phyloP scores from a whole-genome alignment of 1,284 basidiomycete species.

The Lignosus rhinocerotis region DNA sequence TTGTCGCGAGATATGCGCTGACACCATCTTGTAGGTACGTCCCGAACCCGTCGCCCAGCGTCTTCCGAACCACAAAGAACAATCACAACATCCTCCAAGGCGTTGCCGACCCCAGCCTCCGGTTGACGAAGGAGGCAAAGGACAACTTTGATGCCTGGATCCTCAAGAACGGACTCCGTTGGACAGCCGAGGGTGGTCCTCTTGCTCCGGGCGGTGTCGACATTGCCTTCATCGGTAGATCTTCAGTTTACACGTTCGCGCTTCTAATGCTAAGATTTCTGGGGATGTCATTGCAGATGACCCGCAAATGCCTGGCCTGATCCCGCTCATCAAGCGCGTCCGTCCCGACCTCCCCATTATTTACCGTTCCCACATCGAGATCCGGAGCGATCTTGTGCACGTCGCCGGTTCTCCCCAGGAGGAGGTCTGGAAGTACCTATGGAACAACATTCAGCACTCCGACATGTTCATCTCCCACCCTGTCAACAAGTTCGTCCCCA shows the following conservation, averaged over 20 bases:
- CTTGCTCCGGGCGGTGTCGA: slow-evolving; percentile 79
- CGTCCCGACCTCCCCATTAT: slow-evolving; percentile 81
- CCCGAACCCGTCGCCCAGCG: slow-evolving; percentile 81
- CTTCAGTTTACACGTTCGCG: background rate
- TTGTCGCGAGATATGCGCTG: background rate
- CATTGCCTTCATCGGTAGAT: slow-evolving; percentile 77
- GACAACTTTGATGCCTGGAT: slow-evolving; percentile 87
- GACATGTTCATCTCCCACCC: slow-evolving; percentile 90
- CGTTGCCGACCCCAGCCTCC: slow-evolving; percentile 73
- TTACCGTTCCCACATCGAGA: slow-evolving; percentile 91
- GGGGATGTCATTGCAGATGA: slow-evolving; percentile 51
- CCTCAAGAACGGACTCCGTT: slow-evolving; percentile 77
- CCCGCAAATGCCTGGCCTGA: slow-evolving; percentile 84
- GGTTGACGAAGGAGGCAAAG: slow-evolving; percentile 74
- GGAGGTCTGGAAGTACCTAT: slow-evolving; percentile 88
- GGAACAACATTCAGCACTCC: slow-evolving; percentile 83
- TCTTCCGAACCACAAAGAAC: slow-evolving; percentile 91
- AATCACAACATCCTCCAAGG: slow-evolving; percentile 90
- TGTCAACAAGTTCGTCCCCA: slow-evolving; percentile 88
- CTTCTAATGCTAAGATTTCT: background rate
- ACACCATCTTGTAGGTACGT: slow-evolving; percentile 65
- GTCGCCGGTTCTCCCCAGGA: slow-evolving; percentile 77
- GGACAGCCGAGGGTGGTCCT: slow-evolving; percentile 80
- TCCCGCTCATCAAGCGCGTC: slow-evolving; percentile 82
- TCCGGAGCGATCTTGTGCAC: slow-evolving; percentile 77